Evolutionary conservation across 2,329 filamentous ascomycete genomes (phyloP), one percentile per base, ranked within the genome.

Genomic region (Metarhizium humberi): DNA sequence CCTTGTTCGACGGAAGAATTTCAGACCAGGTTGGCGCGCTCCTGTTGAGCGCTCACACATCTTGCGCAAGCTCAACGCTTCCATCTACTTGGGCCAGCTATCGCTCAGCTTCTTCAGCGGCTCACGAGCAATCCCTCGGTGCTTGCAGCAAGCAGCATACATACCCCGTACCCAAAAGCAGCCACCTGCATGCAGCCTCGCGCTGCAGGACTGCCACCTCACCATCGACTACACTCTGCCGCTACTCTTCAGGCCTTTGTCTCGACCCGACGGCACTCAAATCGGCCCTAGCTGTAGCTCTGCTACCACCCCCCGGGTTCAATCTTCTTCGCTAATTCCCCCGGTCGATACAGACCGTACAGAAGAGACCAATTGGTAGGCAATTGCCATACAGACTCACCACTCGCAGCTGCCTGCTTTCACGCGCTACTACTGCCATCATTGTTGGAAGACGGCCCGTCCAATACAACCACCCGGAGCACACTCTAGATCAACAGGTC

Each of bases 31-130:
- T 48, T 48, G 20, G 13, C 25, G 13, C 25, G 13, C 25, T 25
- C 25, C 25, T 29, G 4, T 30, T 20, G 42, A 10, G 7, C 45
- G 25, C 16, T 16, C 18, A 13, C 45, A 6, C 10, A 48, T 48
- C 45, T 29, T 18, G 20, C 10, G 11, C n/a, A 45, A 45, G 10
- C n/a, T 18, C n/a, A 45, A 45, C 42, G 25, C 40, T 14, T 10
- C 14, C 14, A n/a, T 43, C 11, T 14, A 16, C n/a, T 20, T 20
- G 6, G 6, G 42, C 16, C 11, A 6, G 8, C 6, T 13, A 55
- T 53, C 32, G 47, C 56, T 58, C 54, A 56, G 55, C 56, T 57
- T 54, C 54, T 52, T 42, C 56, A 57, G 52, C 56, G 20, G 40
- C 46, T 56, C 53, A 48, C 51, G 53, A 57, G 53, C 52, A 40